These are phyloP conservation scores for Fusarium sp. DNA, from an alignment of 2,329 filamentous ascomycete species.

Conservation along the genomic window DNA sequence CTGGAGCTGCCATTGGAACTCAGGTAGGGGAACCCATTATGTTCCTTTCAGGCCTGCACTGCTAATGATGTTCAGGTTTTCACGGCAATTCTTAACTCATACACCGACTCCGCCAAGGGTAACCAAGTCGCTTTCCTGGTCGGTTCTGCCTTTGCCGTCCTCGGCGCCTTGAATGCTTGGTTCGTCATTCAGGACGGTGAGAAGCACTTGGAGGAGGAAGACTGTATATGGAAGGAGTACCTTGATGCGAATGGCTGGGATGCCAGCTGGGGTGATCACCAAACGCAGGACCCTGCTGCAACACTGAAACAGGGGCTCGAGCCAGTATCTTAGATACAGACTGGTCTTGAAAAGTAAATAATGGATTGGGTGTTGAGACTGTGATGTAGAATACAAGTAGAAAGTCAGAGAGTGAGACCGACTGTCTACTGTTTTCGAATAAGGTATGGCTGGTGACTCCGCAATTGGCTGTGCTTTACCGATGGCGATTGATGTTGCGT, in stretches of 20 bases:
- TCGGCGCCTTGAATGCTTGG: constrained; percentile 4
- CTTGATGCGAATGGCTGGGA: background rate
- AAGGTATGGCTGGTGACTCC: too few species aligned
- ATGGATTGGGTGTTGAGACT: too few species aligned
- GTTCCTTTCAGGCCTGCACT: too few species aligned
- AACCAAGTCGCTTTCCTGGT: constrained; percentile 14
- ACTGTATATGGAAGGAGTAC: constrained; percentile 13
- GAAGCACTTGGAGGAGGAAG: constrained; percentile 15
- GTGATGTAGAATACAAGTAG: too few species aligned
- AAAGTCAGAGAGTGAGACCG: too few species aligned
- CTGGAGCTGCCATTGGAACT: constrained; percentile 16
- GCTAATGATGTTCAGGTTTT: background rate
- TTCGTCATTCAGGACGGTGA: constrained; percentile 14
- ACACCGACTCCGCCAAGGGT: background rate
- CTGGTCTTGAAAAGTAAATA: too few species aligned
- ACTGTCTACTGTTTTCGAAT: too few species aligned
- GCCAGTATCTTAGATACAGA: background rate
- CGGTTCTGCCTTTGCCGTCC: constrained; percentile 2
- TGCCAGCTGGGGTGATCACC: constrained; percentile 6
- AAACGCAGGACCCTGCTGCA: constrained; percentile 2
- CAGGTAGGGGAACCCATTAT: background rate
- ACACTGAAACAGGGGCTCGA: background rate
- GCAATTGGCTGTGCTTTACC: too few species aligned
- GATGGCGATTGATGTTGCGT: too few species aligned
- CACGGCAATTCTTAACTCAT: constrained; percentile 6